Base-by-base conservation (phyloP, 1,284 basidiomycete genomes). In the Cutaneotrichosporon dermatis region DNA sequence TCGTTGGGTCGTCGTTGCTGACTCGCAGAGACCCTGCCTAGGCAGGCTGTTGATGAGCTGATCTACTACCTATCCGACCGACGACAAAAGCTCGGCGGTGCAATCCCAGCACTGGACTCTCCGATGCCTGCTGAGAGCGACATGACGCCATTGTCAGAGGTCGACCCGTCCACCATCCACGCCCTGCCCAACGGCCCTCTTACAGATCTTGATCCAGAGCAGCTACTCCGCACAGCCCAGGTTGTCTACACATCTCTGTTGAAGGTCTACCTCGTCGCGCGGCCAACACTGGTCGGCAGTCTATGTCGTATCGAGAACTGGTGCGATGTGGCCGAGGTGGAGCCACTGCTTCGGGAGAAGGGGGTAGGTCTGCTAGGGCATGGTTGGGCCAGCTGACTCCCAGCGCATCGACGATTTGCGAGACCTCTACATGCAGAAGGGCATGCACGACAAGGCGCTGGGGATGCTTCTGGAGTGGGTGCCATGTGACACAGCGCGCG, bases 311-410 rank as follows among this genome's bases (percentile, higher is more conserved):
- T 95, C 43, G 86, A 90, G 16, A 98, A 98, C 76, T 99, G 93
- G 92, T 98, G 94, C 77, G 92, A 98, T 71, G 92, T 98, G 0
- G 86, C 87, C 1, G 92, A 98, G 72, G 92, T 99, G 0, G 93
- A 98, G 74, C 90, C 89, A 71, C 84, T 93, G 59, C 78, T 99
- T 46, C 83, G 85, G 64, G 85, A 86, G 40, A 84, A 88, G 37
- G 87, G 89, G 83, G 92, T 92, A 64, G 57, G 82, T 68, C 25
- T 25, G 25, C 4, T 10, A 6, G 54, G 2, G 33, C 34, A n/a
- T 34, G 25, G 25, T 25, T 25, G n/a, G 12, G 5, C 44, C 25
- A 62, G 49, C 51, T 63, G 40, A 36, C 48, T 25, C n/a, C 3
- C 70, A 96, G 90, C 94, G 93, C 86, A 90, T 85, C 70, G 84